These are phyloP conservation scores for Pleurotus cornucopiae DNA, from an alignment of 768 basidiomycete genomes.

Conservation along the genomic window DNA sequence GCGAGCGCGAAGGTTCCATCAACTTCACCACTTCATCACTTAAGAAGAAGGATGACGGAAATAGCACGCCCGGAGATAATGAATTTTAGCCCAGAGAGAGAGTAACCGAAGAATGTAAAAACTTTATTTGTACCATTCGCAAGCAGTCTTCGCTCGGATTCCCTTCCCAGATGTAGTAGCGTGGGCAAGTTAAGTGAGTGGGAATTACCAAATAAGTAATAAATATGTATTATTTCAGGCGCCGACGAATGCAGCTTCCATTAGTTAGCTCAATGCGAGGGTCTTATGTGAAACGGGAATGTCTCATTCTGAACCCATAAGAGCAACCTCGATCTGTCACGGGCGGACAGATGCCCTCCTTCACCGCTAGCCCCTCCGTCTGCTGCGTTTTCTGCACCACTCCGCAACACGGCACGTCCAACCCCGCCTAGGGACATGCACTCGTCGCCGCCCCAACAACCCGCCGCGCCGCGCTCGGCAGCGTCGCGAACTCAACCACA, in stretches of 20 bases:
- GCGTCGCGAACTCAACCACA: constrained; percentile 14
- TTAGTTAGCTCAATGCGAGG: not conserved
- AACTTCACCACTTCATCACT: too few species aligned
- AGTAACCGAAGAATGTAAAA: not conserved
- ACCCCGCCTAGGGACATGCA: not conserved
- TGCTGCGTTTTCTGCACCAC: not conserved
- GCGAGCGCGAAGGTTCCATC: too few species aligned
- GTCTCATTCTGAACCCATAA: constrained; percentile 2
- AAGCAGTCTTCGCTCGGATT: not conserved
- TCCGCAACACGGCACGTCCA: not conserved
- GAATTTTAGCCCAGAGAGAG: too few species aligned
- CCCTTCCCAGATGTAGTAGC: not conserved
- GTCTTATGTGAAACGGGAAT: not conserved
- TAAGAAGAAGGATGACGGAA: too few species aligned
- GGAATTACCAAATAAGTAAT: not conserved
- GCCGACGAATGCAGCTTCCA: not conserved
- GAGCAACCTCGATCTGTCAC: constrained; percentile 7
- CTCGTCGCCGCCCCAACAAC: constrained; percentile 5
- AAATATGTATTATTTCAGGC: not conserved
- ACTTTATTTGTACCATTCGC: not conserved
- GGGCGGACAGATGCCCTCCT: constrained; percentile 4
- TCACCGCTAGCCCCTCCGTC: not conserved
- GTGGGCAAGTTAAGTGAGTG: not conserved
- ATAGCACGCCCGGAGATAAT: too few species aligned
- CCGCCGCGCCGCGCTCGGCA: not conserved